Percentiles rank a stretch among this genome's conserved stretches.
Conservation (phyloP, 371 early-diverging fungal species). For the Mucor irregularis region DNA sequence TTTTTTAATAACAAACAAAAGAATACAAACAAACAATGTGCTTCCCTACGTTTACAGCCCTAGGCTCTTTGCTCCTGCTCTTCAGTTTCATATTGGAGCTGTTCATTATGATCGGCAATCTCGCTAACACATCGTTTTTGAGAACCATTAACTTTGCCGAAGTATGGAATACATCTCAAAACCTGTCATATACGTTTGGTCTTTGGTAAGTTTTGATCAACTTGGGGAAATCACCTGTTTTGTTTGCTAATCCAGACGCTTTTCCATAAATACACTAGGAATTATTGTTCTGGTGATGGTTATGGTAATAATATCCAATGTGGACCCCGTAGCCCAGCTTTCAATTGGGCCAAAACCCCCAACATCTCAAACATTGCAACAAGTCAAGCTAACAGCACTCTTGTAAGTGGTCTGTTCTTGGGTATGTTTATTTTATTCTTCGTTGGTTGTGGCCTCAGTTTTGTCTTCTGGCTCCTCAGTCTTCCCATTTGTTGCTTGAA, state of each 20-base stretch:
- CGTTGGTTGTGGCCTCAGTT: slow-evolving; percentile 31
- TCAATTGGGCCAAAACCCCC: slow-evolving; percentile 44
- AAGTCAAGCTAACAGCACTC: slow-evolving; percentile 5
- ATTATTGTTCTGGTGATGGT: slow-evolving; percentile 26
- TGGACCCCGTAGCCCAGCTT: slow-evolving; percentile 23
- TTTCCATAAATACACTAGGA: slow-evolving; percentile 11
- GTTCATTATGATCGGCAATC: slow-evolving; percentile 39
- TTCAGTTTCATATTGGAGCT: slow-evolving; percentile 38
- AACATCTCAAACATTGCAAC: slow-evolving; percentile 20
- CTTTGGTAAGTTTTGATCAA: slow-evolving; percentile 46
- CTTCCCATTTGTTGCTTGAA: slow-evolving; percentile 28
- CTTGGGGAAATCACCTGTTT: neutral
- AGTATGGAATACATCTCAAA: slow-evolving; percentile 13
- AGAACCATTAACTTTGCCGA: slow-evolving; percentile 25
- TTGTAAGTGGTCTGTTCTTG: slow-evolving; percentile 24
- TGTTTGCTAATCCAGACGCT: neutral
- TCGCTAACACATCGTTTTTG: slow-evolving; percentile 30
- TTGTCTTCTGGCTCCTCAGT: slow-evolving; percentile 39
- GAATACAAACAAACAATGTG: slow-evolving; percentile 9
- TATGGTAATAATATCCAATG: slow-evolving; percentile 14
- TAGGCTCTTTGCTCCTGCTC: slow-evolving; percentile 35
- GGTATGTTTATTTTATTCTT: slow-evolving; percentile 40
- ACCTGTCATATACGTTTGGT: slow-evolving; percentile 20
- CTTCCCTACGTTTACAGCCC: slow-evolving; percentile 11
- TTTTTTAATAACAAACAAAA: neutral